A percentile compares a stretch with the other conserved stretches of the same genome.
phyloP scores from a whole-genome alignment of 2,329 filamentous ascomycete genomes.

The Arthrinium puccinioides region DNA sequence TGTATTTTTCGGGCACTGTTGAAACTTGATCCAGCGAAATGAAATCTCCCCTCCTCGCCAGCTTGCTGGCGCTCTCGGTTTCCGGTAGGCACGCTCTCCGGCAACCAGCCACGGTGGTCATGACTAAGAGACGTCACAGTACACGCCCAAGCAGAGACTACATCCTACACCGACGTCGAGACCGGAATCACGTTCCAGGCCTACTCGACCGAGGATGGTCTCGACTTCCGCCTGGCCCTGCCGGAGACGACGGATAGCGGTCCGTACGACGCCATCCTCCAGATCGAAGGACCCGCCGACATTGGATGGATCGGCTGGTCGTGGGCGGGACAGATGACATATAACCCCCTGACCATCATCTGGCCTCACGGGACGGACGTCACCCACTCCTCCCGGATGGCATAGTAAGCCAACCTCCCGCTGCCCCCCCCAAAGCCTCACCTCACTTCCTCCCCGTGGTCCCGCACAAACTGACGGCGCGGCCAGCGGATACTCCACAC shows the following conservation, averaged over 20 bases:
- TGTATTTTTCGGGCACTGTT: no score
- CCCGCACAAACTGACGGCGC: slow-evolving; percentile 1
- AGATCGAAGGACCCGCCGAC: slow-evolving; percentile 27
- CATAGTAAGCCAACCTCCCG: slow-evolving; percentile 23
- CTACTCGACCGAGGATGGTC: slow-evolving; percentile 27
- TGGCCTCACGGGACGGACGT: slow-evolving; percentile 30
- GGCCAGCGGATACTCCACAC: slow-evolving; percentile 26
- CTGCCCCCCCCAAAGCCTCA: no score
- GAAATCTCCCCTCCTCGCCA: no score
- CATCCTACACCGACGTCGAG: slow-evolving; percentile 23
- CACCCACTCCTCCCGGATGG: slow-evolving; percentile 30
- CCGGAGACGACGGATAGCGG: slow-evolving; percentile 21
- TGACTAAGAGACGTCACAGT: slow-evolving; percentile 10
- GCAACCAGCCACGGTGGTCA: background rate
- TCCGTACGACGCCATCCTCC: slow-evolving; percentile 29
- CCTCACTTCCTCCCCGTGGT: no score
- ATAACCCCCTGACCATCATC: slow-evolving; percentile 31
- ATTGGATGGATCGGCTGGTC: slow-evolving; percentile 33
- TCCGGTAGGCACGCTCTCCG: background rate
- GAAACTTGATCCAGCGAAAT: no score
- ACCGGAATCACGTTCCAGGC: slow-evolving; percentile 36
- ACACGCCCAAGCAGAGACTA: slow-evolving; percentile 24
- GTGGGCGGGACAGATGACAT: slow-evolving; percentile 34
- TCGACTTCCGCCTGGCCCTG: slow-evolving; percentile 24
- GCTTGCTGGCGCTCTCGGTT: no score